A percentile compares a stretch with the other conserved stretches of the same genome.
Evolutionary conservation across 371 early-diverging fungal species (phyloP).

Genomic region (Mucor piriformis): DNA sequence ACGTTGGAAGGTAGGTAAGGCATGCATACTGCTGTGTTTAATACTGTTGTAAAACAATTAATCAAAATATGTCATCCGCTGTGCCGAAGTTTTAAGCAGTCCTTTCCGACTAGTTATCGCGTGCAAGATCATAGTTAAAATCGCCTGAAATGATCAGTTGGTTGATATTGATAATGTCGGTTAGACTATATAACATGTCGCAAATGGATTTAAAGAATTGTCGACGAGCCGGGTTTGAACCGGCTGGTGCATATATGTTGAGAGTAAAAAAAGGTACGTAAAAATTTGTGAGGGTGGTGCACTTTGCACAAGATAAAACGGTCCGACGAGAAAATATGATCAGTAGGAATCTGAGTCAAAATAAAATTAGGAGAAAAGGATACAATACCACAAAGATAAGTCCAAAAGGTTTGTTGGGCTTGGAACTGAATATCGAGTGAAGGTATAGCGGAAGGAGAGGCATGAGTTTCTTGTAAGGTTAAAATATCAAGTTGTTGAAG

Average conservation of each 20-base stretch:
- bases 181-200: not conserved
- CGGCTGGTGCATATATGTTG: too few relatives aligned
- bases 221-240: not conserved
- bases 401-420: constrained; percentile 6
- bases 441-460: not conserved
- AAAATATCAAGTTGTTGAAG: not conserved
- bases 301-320: not conserved
- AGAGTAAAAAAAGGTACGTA: constrained; percentile 6
- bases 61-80: not conserved
- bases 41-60: not conserved
- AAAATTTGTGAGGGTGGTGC: not conserved
- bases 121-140: not conserved
- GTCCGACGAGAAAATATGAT: not conserved
- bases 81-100: not conserved
- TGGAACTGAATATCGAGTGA: constrained; percentile 7
- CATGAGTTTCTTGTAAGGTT: constrained; percentile 10
- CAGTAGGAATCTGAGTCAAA: not conserved
- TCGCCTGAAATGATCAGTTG: not conserved
- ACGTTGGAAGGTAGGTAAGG: too few relatives aligned
- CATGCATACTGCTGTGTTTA: too few relatives aligned
- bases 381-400: constrained; percentile 7
- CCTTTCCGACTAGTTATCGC: not conserved
- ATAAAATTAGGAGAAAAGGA: not conserved
- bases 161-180: not conserved
- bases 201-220: not conserved